Conservation (phyloP, 805 yeast species). For the Starmera dryadoides region DNA sequence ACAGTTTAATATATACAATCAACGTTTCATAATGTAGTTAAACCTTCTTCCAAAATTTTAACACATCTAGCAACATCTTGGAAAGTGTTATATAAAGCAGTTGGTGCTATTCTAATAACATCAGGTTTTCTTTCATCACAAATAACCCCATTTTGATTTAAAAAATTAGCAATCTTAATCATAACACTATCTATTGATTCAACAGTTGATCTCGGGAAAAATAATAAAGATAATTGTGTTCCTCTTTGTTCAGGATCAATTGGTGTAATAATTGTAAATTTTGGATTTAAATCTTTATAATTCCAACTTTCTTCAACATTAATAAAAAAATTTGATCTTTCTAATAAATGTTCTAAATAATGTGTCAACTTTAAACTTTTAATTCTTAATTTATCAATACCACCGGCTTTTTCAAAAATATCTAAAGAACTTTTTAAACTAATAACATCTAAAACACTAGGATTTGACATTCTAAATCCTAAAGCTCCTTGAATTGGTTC, state of each 20-base stretch:
- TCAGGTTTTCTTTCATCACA: slow-evolving; percentile 88
- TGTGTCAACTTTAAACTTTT: slow-evolving; percentile 54
- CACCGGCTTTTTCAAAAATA: slow-evolving; percentile 53
- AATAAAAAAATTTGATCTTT: slow-evolving; percentile 38
- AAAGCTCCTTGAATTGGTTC: slow-evolving; percentile 82
- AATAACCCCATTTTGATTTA: slow-evolving; percentile 54
- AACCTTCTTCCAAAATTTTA: slow-evolving; percentile 33
- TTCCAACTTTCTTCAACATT: slow-evolving; percentile 18
- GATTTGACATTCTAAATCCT: slow-evolving; percentile 86
- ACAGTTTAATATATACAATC: too few relatives aligned
- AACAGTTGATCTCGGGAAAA: slow-evolving; percentile 40
- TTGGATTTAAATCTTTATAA: slow-evolving; percentile 17
- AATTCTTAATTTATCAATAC: slow-evolving; percentile 46
- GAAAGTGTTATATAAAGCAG: slow-evolving; percentile 76
- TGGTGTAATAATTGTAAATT: slow-evolving; percentile 75
- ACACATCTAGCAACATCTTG: slow-evolving; percentile 49
- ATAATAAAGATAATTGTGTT: slow-evolving; percentile 72
- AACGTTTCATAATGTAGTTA: slow-evolving; percentile 10
- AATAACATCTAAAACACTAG: slow-evolving; percentile 80
- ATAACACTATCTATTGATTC: slow-evolving; percentile 37
- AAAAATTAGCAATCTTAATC: slow-evolving; percentile 46
- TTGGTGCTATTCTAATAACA: slow-evolving; percentile 86
- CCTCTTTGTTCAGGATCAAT: slow-evolving; percentile 52
- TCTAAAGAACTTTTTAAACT: slow-evolving; percentile 62
- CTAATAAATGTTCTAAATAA: slow-evolving; percentile 43